These are phyloP conservation scores for Solanum sparsipilum DNA, from an alignment of 257 asterid genomes.

Conservation along the genomic window DNA sequence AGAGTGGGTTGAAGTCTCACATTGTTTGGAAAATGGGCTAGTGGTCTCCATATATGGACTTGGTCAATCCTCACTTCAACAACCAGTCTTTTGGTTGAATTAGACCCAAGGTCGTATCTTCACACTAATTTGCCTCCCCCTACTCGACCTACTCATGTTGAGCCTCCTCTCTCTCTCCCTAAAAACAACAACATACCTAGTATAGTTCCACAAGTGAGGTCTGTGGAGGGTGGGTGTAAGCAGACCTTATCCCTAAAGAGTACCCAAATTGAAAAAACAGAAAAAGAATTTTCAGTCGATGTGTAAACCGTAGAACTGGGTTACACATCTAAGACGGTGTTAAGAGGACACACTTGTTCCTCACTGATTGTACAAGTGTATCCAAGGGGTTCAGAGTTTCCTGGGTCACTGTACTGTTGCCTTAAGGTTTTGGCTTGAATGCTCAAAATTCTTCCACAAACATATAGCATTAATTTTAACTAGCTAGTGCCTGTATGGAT, in stretches of 20 bases:
- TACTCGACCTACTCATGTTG: background rate
- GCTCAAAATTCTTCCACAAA: background rate
- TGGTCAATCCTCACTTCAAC: background rate
- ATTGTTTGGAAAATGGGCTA: background rate
- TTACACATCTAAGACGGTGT: background rate
- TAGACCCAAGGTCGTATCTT: background rate
- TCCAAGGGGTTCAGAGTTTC: background rate
- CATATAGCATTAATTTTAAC: background rate
- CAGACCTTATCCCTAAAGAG: background rate
- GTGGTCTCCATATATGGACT: background rate
- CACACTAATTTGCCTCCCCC: background rate
- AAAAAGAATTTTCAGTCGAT: background rate
- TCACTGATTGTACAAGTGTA: background rate
- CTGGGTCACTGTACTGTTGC: background rate
- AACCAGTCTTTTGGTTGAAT: background rate
- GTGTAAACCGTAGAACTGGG: background rate
- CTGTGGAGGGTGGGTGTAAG: background rate
- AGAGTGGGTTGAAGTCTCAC: background rate
- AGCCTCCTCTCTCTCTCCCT: background rate
- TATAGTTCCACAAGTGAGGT: background rate
- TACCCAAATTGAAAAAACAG: background rate
- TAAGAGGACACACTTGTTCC: background rate
- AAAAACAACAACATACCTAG: background rate
- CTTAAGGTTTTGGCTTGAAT: background rate
- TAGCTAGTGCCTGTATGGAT: background rate